Evolutionary conservation across 345 rosid genomes (phyloP).

Genomic region (Aethionema arabicum): DNA sequence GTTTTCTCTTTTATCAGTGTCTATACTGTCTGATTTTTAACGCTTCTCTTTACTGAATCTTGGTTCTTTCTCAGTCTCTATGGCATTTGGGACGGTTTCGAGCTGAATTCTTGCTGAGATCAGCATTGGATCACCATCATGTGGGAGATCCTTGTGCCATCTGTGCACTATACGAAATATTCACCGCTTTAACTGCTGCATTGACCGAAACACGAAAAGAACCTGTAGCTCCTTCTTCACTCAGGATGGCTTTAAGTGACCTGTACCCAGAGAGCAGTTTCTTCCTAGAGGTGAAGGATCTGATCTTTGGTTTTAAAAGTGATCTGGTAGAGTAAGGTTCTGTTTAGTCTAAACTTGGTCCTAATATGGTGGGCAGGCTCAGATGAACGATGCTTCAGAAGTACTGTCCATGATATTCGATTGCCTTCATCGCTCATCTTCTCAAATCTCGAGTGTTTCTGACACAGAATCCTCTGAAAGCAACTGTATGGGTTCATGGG

Average conservation of each 20-base stretch:
- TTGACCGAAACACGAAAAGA: constrained; percentile 56
- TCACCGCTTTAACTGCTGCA: constrained; percentile 61
- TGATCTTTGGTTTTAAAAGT: background rate
- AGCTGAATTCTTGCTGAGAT: constrained; percentile 74
- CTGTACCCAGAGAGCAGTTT: constrained; percentile 87
- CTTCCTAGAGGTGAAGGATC: constrained; percentile 75
- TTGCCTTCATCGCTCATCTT: constrained; percentile 88
- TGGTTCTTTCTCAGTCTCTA: constrained; percentile 57
- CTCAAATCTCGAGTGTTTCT: constrained; percentile 52
- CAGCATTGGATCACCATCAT: constrained; percentile 67
- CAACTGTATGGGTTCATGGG: constrained; percentile 69
- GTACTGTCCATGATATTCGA: constrained; percentile 82
- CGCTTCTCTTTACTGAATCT: constrained; percentile 14
- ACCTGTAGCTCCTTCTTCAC: constrained; percentile 83
- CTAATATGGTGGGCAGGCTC: constrained; percentile 54
- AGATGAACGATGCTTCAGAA: constrained; percentile 99
- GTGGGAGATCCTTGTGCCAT: constrained; percentile 95
- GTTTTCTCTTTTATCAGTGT: background rate
- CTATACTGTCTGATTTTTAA: constrained; percentile 15
- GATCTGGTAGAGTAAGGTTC: background rate
- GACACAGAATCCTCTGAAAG: constrained; percentile 68
- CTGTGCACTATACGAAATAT: constrained; percentile 76
- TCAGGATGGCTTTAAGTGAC: constrained; percentile 86
- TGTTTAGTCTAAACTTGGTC: constrained; percentile 14
- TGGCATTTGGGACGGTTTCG: constrained; percentile 90